phyloP scores from a whole-genome alignment of 192 early-diverging fungal species.

The Endogone sp. region DNA sequence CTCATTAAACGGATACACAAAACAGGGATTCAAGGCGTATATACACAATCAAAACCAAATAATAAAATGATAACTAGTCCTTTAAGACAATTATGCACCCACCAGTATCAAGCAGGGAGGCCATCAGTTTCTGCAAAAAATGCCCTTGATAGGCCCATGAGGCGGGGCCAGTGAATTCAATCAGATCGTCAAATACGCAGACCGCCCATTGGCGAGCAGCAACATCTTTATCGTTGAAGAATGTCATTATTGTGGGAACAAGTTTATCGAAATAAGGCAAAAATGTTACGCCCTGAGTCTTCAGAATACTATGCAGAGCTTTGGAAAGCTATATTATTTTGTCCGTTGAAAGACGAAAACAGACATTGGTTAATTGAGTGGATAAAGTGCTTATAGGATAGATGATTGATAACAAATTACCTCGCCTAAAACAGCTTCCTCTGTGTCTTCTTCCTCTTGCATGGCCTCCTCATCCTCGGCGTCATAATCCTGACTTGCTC shows the following conservation, averaged over 20 bases:
- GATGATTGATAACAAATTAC: background rate
- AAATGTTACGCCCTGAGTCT: conserved; percentile 66
- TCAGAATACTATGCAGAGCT: conserved; percentile 77
- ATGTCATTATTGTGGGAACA: conserved; percentile 65
- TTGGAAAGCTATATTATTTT: conserved; percentile 56
- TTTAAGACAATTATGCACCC: background rate
- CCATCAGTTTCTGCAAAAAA: conserved; percentile 64
- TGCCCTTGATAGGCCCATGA: conserved; percentile 60
- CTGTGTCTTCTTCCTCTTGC: conserved; percentile 74
- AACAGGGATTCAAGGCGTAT: no score
- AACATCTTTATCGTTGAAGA: conserved; percentile 59
- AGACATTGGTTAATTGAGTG: no score
- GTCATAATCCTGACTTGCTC: conserved; percentile 42
- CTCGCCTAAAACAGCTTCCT: conserved; percentile 80
- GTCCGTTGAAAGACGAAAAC: no score
- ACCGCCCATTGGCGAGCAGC: conserved; percentile 89
- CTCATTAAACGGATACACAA: no score
- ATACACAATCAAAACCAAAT: no score
- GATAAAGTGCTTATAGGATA: no score
- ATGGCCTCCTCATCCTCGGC: conserved; percentile 91
- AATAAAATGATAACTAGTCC: conserved; percentile 1
- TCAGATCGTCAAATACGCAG: conserved; percentile 88
- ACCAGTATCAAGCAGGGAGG: conserved; percentile 44
- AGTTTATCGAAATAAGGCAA: conserved; percentile 80
- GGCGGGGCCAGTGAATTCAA: conserved; percentile 82